phyloP scores from a whole-genome alignment of 495 filamentous ascomycete species.

The Penicillium macrosclerotiorum region DNA sequence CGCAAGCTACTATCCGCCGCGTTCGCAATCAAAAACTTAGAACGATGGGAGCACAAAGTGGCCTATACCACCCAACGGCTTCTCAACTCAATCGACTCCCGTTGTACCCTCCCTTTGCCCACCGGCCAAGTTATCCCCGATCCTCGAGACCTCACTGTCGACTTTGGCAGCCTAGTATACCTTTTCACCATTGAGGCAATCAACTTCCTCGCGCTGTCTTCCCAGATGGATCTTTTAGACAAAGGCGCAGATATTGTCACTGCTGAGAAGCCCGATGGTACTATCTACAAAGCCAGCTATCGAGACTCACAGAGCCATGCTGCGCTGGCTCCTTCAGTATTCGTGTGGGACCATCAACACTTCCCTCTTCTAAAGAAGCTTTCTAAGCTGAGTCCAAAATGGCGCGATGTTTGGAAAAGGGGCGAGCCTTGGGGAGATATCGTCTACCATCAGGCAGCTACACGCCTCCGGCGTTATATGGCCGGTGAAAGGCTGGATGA shows the following conservation, averaged over 20 bases:
- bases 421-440: conserved; percentile 21
- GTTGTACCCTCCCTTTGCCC: conserved; percentile 13
- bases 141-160: too few relatives aligned
- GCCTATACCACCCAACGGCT: conserved; percentile 35
- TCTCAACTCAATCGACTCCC: conserved; percentile 22
- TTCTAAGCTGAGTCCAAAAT: too few relatives aligned
- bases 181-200: too few relatives aligned
- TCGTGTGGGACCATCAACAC: conserved; percentile 17
- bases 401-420: conserved; percentile 9
- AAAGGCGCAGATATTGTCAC: conserved; percentile 33
- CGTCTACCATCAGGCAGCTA: too few relatives aligned
- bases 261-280: conserved; percentile 30
- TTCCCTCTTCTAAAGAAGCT: conserved; percentile 3
- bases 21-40: conserved; percentile 47
- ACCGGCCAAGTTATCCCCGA: too few relatives aligned
- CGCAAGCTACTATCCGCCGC: conserved; percentile 41
- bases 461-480: too few relatives aligned
- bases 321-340: conserved; percentile 10
- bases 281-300: conserved; percentile 14
- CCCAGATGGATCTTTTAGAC: too few relatives aligned
- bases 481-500: too few relatives aligned
- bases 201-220: too few relatives aligned
- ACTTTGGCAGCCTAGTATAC: too few relatives aligned
- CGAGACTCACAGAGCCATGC: conserved; percentile 13
- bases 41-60: conserved; percentile 47